Conservation (phyloP, 2,329 filamentous ascomycete species). For the Aquanectria penicillioides region DNA sequence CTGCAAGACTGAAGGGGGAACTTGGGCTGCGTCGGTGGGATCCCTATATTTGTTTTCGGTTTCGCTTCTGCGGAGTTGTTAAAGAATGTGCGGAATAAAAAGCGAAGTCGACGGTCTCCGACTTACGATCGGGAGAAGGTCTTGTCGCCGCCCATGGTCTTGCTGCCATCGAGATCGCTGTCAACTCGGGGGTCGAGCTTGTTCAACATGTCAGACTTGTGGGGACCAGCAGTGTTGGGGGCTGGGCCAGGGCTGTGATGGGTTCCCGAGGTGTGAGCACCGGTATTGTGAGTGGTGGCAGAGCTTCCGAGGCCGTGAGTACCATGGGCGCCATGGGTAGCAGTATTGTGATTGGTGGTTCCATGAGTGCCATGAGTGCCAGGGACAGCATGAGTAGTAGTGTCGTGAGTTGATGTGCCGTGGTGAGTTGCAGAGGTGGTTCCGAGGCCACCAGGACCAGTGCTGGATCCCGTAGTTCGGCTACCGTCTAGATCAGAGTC, state of each 20-base stretch:
- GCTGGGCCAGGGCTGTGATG: slow-evolving; percentile 34
- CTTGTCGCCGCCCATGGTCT: slow-evolving; percentile 62
- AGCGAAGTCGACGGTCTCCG: slow-evolving; percentile 7
- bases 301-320: slow-evolving; percentile 22
- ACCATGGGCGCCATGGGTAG: slow-evolving; percentile 20
- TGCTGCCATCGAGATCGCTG: slow-evolving; percentile 58
- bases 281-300: slow-evolving; percentile 16
- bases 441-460: slow-evolving; percentile 21
- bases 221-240: slow-evolving; percentile 54
- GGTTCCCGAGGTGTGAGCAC: neutral
- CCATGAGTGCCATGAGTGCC: slow-evolving; percentile 28
- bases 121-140: slow-evolving; percentile 53
- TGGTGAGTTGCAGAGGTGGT: slow-evolving; percentile 22
- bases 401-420: slow-evolving; percentile 24
- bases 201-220: slow-evolving; percentile 58
- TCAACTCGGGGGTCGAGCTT: slow-evolving; percentile 64
- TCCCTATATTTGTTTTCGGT: slow-evolving; percentile 47
- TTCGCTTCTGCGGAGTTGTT: slow-evolving; percentile 31
- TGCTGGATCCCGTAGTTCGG: slow-evolving; percentile 38
- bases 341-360: slow-evolving; percentile 16
- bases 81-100: slow-evolving; percentile 17
- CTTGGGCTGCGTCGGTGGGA: slow-evolving; percentile 66
- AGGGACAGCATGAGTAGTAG: slow-evolving; percentile 31
- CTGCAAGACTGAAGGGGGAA: slow-evolving; percentile 64
- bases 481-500: slow-evolving; percentile 61